Percentiles rank a stretch among this genome's conserved stretches.
Conservation (phyloP, 108 stramenopile species). For the Schizochytrium sp. region DNA sequence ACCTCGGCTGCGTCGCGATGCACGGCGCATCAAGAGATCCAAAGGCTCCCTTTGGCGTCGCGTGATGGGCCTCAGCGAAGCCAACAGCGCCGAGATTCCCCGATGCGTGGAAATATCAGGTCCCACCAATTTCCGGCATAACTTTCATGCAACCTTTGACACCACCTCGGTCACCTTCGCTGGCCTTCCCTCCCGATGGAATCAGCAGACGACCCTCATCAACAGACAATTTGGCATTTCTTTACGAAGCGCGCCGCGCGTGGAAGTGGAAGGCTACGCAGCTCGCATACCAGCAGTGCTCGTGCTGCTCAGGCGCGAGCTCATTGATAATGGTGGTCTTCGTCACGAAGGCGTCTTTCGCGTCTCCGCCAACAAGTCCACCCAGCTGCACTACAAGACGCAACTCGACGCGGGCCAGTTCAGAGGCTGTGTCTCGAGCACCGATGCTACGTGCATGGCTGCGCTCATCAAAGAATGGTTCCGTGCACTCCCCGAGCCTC, state of each 20-base stretch:
- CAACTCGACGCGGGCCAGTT: constrained; percentile 4
- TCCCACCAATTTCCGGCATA: background rate
- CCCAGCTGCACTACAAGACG: background rate
- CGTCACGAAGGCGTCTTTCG: background rate
- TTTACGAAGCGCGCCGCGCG: background rate
- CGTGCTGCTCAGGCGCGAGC: background rate
- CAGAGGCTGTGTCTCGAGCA: background rate
- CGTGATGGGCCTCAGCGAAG: too few relatives aligned
- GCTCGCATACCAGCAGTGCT: background rate
- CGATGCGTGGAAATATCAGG: background rate
- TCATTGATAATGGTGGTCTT: background rate
- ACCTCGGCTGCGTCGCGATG: too few relatives aligned
- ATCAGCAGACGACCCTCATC: background rate
- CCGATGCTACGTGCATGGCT: background rate
- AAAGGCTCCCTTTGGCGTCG: too few relatives aligned
- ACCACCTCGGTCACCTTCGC: background rate
- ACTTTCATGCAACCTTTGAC: background rate
- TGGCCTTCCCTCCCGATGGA: background rate
- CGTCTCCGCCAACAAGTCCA: background rate
- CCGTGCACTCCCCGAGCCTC: background rate
- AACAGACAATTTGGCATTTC: background rate
- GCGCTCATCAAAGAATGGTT: constrained; percentile 18
- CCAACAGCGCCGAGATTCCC: background rate
- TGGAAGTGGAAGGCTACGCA: background rate
- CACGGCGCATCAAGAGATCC: too few relatives aligned